Base-by-base conservation (phyloP, 1,139 yeast species). In the Diutina ranongensis region DNA sequence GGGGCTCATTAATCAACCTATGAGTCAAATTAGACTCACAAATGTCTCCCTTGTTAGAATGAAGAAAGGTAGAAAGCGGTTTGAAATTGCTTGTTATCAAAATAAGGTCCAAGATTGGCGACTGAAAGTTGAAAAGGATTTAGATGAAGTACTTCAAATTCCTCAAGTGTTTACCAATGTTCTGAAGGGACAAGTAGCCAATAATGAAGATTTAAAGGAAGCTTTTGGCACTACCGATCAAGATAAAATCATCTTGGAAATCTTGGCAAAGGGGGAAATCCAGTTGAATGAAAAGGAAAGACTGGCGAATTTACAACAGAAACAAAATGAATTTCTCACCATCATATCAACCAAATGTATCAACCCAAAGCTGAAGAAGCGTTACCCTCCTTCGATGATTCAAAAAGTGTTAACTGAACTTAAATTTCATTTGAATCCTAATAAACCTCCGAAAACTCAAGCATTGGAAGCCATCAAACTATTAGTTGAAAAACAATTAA, bases 41-140 rank as follows among this genome's bases (percentile, higher is more conserved):
- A 92, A 92, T 63, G 97, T 92, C 40, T 88, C 98, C 22, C 69
- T 92, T 50, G 97, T 92, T 46, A 74, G 94, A 46, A 80, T 92
- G 79, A 85, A 83, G 57, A 87, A 85, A 59, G 95, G 92, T 31
- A 86, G 86, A 59, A 85, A 86, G 62, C 68, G 97, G 52, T 92
- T 88, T 57, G 98, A 92, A 62, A 76, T 94, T 44, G 98, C 97
- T 0, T 92, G 98, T 59, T 92, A 92, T 61, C 97, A 87, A 58
- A 92, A 92, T 58, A 92, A 94, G 59, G 97, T 92, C 12, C 97
- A 89, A 59, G 98, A 92, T 62, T 92, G 92, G 81, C 72, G 97
- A 55, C 76, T 76, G 59, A 88, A 83, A 60, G 82, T 80, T 10
- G 98, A 94, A 59, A 92, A 86, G 55, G 97, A 92, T 59, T 62